Percentiles rank a stretch among this genome's conserved stretches.
Evolutionary conservation across 1,284 basidiomycete species (phyloP).

Genomic region (Trichosporon asahii): DNA sequence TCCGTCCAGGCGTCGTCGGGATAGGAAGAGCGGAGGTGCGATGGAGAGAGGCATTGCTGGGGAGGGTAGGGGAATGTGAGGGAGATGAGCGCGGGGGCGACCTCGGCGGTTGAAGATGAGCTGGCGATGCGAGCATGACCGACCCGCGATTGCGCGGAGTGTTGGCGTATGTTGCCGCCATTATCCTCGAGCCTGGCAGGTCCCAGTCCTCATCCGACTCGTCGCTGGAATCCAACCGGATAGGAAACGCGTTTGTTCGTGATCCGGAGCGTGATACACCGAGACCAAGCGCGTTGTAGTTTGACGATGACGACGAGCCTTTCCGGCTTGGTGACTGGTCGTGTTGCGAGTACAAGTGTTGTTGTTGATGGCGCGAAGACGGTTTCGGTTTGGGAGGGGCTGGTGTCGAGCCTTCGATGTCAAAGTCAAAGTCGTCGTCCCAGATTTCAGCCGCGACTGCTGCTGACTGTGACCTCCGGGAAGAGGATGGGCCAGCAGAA

Average conservation of each 20-base stretch:
- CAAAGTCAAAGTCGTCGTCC: constrained; percentile 52
- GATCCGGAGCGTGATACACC: neutral
- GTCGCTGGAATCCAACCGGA: constrained; percentile 18
- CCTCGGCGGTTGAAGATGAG: constrained; percentile 15
- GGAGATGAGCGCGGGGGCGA: constrained; percentile 19
- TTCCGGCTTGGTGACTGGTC: constrained; percentile 14
- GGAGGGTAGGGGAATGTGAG: constrained; percentile 11
- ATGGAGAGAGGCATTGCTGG: neutral
- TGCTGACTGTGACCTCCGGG: constrained; percentile 24
- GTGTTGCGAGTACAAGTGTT: neutral
- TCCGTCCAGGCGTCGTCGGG: neutral
- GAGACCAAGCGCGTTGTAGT: neutral
- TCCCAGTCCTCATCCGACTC: constrained; percentile 28
- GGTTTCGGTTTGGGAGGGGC: constrained; percentile 14
- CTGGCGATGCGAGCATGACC: neutral
- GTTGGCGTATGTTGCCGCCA: neutral
- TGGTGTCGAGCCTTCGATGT: constrained; percentile 16
- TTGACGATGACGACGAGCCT: neutral
- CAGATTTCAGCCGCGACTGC: constrained; percentile 35
- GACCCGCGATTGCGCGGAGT: constrained; percentile 3
- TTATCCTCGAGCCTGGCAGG: constrained; percentile 16
- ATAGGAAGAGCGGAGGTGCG: neutral
- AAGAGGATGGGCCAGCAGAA: constrained; percentile 11
- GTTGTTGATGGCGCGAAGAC: neutral
- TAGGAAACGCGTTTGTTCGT: neutral